Conservation (phyloP, 805 yeast species). For the Tetrapisispora namnaoensis region DNA sequence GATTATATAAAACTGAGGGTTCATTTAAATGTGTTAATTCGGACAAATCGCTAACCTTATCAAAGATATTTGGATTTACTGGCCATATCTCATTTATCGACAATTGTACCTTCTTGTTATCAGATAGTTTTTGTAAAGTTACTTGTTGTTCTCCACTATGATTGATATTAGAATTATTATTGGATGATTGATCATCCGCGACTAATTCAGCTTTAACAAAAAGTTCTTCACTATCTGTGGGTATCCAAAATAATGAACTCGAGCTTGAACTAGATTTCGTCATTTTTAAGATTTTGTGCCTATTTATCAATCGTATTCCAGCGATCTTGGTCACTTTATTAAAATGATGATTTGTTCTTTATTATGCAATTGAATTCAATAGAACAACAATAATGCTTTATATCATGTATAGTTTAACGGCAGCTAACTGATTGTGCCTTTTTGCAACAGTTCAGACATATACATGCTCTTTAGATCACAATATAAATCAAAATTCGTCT, state of each 20-base stretch:
- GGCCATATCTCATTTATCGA: constrained; percentile 32
- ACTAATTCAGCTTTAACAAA: constrained; percentile 23
- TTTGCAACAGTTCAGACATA: too few species aligned
- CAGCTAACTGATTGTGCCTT: too few species aligned
- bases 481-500: too few species aligned
- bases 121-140: constrained; percentile 10
- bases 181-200: constrained; percentile 7
- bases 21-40: constrained; percentile 89
- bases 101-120: constrained; percentile 10
- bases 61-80: constrained; percentile 82
- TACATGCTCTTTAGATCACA: too few species aligned
- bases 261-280: neutral
- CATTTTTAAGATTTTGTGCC: neutral
- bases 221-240: constrained; percentile 15
- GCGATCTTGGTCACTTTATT: too few species aligned
- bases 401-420: too few species aligned
- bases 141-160: constrained; percentile 13
- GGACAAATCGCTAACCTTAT: constrained; percentile 90
- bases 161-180: constrained; percentile 14
- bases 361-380: too few species aligned
- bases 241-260: constrained; percentile 23
- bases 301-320: neutral
- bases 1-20: constrained; percentile 85
- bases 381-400: too few species aligned
- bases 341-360: too few species aligned